Percentiles rank a stretch among this genome's conserved stretches.
Conservation (phyloP, 2,329 filamentous ascomycete species). For the Talaromyces marneffei region DNA sequence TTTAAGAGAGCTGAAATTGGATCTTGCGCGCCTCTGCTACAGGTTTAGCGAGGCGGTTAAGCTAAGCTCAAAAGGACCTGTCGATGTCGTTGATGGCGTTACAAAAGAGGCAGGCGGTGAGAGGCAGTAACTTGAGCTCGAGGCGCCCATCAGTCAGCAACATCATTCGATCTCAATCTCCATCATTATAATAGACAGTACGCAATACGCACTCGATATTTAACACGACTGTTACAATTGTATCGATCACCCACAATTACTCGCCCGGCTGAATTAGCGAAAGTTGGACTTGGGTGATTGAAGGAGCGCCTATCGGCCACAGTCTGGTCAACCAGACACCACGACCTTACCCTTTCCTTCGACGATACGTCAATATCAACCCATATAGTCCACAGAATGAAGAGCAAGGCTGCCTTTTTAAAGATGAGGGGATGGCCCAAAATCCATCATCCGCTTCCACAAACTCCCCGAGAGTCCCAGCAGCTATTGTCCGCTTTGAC, state of each 20-base stretch:
- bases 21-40: conserved; percentile 9
- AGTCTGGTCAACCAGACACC: neutral
- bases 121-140: neutral
- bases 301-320: neutral
- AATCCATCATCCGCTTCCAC: conserved; percentile 47
- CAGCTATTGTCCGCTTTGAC: conserved; percentile 57
- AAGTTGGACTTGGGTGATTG: neutral
- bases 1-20: conserved; percentile 19
- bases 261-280: neutral
- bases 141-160: conserved; percentile 6
- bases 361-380: conserved; percentile 12
- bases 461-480: conserved; percentile 53
- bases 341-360: neutral
- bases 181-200: too few species aligned
- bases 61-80: conserved; percentile 7
- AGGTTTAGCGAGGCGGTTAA: conserved; percentile 26
- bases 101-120: neutral
- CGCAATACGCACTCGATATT: neutral
- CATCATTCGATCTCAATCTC: neutral
- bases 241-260: neutral
- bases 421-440: conserved; percentile 49
- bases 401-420: conserved; percentile 48
- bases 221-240: neutral
- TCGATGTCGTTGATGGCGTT: neutral
- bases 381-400: conserved; percentile 26